phyloP scores from a whole-genome alignment of 306 rosid species.

The Pterocarpus santalinus region DNA sequence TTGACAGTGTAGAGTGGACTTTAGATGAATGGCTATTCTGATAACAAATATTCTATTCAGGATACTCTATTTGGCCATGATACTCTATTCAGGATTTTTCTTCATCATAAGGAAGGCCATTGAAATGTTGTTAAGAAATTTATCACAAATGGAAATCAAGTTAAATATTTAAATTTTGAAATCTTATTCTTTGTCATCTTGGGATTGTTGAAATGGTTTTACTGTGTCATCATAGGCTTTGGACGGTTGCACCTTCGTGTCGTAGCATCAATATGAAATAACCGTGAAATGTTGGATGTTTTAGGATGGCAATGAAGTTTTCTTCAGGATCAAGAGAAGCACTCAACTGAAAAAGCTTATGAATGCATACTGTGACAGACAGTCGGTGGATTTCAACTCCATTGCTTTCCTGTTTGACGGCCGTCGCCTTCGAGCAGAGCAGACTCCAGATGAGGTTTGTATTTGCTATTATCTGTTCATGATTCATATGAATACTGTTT shows the following conservation, averaged over 20 bases:
- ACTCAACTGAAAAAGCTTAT: slow-evolving; percentile 65
- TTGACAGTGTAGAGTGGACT: not conserved
- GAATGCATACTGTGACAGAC: slow-evolving; percentile 70
- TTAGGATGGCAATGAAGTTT: slow-evolving; percentile 71
- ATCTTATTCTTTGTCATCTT: not conserved
- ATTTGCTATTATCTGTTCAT: not conserved
- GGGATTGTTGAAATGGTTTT: not conserved
- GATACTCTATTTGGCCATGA: not conserved
- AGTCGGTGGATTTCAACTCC: slow-evolving; percentile 62
- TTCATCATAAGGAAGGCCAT: not conserved
- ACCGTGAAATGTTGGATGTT: not conserved
- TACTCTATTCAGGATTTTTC: not conserved
- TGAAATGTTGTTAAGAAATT: not conserved
- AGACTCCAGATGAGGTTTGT: slow-evolving; percentile 70
- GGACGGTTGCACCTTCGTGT: not conserved
- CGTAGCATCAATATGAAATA: not conserved
- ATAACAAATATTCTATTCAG: not conserved
- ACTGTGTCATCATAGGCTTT: not conserved
- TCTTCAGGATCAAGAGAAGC: slow-evolving; percentile 68
- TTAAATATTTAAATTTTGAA: not conserved
- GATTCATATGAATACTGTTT: not conserved
- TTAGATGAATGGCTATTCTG: not conserved
- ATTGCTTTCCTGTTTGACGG: slow-evolving; percentile 71
- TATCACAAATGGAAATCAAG: not conserved
- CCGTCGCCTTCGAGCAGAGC: slow-evolving; percentile 62